Evolutionary conservation across 169 alveolate species (phyloP).

Genomic region (Eimeria acervulina): DNA sequence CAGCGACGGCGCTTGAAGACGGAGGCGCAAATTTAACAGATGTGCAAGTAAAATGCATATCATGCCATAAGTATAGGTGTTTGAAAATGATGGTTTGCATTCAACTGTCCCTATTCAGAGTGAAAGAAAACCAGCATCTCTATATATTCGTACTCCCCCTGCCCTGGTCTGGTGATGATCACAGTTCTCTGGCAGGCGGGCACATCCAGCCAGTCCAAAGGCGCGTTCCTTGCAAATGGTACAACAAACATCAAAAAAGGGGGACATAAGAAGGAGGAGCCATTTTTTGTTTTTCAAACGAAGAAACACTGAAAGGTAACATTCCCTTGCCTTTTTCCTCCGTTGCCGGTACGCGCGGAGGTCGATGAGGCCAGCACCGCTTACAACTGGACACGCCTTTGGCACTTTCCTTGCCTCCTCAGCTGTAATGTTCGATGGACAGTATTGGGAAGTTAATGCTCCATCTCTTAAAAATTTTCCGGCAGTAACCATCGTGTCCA

Average conservation of each 20-base stretch:
- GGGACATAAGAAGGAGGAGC: neutral
- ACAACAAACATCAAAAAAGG: neutral
- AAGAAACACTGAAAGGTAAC: neutral
- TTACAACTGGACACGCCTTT: neutral
- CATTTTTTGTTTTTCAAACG: neutral
- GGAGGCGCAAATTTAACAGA: neutral
- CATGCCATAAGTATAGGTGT: neutral
- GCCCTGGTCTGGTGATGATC: neutral
- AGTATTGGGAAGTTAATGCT: neutral
- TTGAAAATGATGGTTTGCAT: neutral
- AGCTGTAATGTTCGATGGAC: neutral
- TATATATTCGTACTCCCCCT: neutral
- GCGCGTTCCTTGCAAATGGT: neutral
- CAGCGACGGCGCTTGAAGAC: conserved; percentile 18
- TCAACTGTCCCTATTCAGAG: neutral
- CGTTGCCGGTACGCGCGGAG: neutral
- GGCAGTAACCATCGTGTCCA: neutral
- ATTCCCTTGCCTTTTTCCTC: neutral
- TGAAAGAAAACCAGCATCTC: neutral
- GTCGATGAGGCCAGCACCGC: neutral
- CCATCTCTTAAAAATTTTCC: neutral
- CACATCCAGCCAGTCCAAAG: neutral
- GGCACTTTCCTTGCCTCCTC: neutral
- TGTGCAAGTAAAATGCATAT: neutral
- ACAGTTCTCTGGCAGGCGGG: neutral